phyloP scores from a whole-genome alignment of 2,329 filamentous ascomycete genomes.

The Aspergillus ochraceus region DNA sequence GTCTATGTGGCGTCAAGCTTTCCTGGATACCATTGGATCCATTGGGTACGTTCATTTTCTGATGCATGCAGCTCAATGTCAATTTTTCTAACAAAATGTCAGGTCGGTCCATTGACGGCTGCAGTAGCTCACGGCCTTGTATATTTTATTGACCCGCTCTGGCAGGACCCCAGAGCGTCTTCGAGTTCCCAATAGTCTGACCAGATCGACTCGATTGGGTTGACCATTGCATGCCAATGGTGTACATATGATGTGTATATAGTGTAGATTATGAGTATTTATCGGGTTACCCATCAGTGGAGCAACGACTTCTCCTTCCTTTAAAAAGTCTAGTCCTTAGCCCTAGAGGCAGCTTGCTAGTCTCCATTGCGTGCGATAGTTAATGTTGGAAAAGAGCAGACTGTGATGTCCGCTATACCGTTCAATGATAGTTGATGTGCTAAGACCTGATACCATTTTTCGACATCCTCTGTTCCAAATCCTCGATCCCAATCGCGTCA shows the following conservation, averaged over 20 bases:
- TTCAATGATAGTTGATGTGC: too few relatives aligned
- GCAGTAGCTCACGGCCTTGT: constrained; percentile 32
- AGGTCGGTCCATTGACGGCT: constrained; percentile 32
- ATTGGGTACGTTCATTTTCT: constrained; percentile 29
- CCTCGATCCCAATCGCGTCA: too few relatives aligned
- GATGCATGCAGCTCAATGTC: background rate
- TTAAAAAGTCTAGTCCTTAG: too few relatives aligned
- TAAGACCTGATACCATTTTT: too few relatives aligned
- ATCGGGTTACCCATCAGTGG: too few relatives aligned
- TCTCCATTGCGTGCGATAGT: too few relatives aligned
- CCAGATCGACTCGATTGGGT: background rate
- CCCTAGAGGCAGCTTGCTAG: too few relatives aligned
- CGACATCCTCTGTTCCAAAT: too few relatives aligned
- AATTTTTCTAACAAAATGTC: background rate
- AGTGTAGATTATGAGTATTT: background rate
- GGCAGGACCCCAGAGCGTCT: constrained; percentile 13
- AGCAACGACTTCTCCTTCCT: too few relatives aligned
- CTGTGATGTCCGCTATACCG: too few relatives aligned
- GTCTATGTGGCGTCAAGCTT: constrained; percentile 43
- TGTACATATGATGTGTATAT: background rate
- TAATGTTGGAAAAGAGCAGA: too few relatives aligned
- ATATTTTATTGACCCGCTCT: constrained; percentile 31
- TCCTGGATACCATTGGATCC: constrained; percentile 39
- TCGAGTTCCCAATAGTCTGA: background rate
- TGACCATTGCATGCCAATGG: background rate